Evolutionary conservation across 2,329 filamentous ascomycete genomes (phyloP).

Genomic region (Pseudophaeomoniella oleicola): DNA sequence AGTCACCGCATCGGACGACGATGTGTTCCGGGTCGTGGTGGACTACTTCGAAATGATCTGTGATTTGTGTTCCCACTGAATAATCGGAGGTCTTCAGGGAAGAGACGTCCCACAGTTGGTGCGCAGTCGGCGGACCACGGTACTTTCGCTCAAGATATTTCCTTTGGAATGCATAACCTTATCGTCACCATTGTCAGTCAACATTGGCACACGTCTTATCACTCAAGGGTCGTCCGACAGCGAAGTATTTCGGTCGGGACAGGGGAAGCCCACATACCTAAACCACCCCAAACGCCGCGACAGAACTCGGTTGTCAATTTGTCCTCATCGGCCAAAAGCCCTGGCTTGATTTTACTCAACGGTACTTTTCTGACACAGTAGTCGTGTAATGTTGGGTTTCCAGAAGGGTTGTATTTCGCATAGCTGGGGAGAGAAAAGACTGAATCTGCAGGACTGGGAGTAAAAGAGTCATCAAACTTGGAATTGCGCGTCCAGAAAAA

Average conservation of each 20-base stretch:
- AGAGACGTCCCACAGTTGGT: constrained; percentile 46
- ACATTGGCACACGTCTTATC: neutral
- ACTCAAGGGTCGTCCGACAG: neutral
- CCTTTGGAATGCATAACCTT: constrained; percentile 28
- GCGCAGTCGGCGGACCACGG: constrained; percentile 25
- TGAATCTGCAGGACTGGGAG: constrained; percentile 40
- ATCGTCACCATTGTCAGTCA: neutral
- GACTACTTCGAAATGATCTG: constrained; percentile 59
- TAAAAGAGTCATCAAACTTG: neutral
- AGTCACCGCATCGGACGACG: constrained; percentile 51
- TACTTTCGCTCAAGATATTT: constrained; percentile 9
- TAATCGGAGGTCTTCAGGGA: constrained; percentile 44
- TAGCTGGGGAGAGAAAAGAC: constrained; percentile 45
- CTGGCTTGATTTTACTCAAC: constrained; percentile 47
- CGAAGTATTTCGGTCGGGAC: constrained; percentile 1
- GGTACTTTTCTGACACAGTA: constrained; percentile 49
- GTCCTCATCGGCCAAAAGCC: constrained; percentile 36
- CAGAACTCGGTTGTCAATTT: constrained; percentile 52
- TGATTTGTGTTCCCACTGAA: constrained; percentile 48
- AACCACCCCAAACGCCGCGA: constrained; percentile 51
- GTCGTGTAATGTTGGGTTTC: constrained; percentile 51
- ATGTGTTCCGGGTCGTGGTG: constrained; percentile 47
- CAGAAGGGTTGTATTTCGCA: constrained; percentile 44
- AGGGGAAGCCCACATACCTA: constrained; percentile 32
- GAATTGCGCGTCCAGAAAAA: neutral